Evolutionary conservation across 2,329 filamentous ascomycete species (phyloP).

Genomic region (Colletotrichum cereale): DNA sequence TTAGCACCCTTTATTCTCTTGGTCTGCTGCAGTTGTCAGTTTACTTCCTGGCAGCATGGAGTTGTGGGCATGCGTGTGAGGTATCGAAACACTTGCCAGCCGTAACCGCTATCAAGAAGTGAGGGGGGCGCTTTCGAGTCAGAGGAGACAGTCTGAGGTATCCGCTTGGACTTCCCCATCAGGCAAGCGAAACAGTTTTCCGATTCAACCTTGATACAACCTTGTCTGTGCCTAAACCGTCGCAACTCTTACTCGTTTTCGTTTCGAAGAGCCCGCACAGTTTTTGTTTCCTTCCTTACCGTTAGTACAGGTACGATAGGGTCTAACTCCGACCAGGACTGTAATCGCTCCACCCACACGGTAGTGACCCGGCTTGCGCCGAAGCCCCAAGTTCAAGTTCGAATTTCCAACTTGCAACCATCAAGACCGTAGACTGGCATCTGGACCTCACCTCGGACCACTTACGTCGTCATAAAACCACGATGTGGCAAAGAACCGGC

Average conservation of each 20-base stretch:
- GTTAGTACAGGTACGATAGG: background rate
- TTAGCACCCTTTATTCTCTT: background rate
- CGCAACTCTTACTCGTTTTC: slow-evolving; percentile 33
- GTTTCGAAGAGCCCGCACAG: slow-evolving; percentile 32
- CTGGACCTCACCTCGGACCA: background rate
- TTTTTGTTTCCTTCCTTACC: slow-evolving; percentile 22
- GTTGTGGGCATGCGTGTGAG: background rate
- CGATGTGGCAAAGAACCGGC: background rate
- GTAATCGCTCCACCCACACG: background rate
- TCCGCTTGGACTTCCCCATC: slow-evolving; percentile 19
- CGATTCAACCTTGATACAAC: slow-evolving; percentile 27
- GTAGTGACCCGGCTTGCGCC: background rate
- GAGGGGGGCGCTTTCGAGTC: slow-evolving; percentile 3
- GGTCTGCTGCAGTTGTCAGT: background rate
- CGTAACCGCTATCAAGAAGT: too few species aligned
- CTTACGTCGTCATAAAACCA: background rate
- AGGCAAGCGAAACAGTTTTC: slow-evolving; percentile 26
- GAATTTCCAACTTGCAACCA: background rate
- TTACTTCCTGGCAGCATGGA: too few species aligned
- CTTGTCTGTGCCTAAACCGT: slow-evolving; percentile 21
- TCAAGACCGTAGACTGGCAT: background rate
- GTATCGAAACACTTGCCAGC: background rate
- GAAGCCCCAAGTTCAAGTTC: background rate
- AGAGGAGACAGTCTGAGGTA: background rate
- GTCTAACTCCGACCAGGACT: background rate